A percentile compares a stretch with the other conserved stretches of the same genome.
These are phyloP conservation scores for Arabis alpina DNA, from an alignment of 345 rosid species.

Conservation along the genomic window DNA sequence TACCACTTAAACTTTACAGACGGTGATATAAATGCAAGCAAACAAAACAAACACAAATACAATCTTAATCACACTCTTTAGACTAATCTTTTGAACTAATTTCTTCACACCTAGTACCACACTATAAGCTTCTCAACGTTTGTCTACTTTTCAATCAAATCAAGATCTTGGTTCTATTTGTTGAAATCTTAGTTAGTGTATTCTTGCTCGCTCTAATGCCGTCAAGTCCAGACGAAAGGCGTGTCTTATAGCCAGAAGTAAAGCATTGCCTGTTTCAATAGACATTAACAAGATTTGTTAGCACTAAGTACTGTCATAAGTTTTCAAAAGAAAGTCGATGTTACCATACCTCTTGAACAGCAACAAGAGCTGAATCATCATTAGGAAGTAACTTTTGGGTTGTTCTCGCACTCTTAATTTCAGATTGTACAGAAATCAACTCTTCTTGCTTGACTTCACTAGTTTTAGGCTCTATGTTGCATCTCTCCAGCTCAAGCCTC, in stretches of 20 bases:
- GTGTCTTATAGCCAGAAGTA: slow-evolving; percentile 68
- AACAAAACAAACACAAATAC: slow-evolving; percentile 14
- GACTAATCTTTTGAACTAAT: background rate
- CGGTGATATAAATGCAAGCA: slow-evolving; percentile 10
- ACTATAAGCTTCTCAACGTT: background rate
- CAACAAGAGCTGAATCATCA: slow-evolving; percentile 42
- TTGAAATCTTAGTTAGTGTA: slow-evolving; percentile 9
- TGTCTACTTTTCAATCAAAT: background rate
- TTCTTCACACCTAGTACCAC: background rate
- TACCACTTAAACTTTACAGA: slow-evolving; percentile 14
- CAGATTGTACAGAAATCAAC: slow-evolving; percentile 40
- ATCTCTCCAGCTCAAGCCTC: slow-evolving; percentile 42
- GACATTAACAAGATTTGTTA: slow-evolving; percentile 22
- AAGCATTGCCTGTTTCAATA: slow-evolving; percentile 73
- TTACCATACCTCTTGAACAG: slow-evolving; percentile 41
- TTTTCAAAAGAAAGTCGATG: background rate
- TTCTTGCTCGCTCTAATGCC: background rate
- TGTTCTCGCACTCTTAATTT: slow-evolving; percentile 9
- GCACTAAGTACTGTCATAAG: background rate
- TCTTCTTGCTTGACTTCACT: slow-evolving; percentile 34
- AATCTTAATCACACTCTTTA: slow-evolving; percentile 4
- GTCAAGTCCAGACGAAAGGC: background rate
- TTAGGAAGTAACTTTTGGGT: slow-evolving; percentile 33
- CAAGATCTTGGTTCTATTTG: slow-evolving; percentile 14
- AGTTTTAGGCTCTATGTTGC: slow-evolving; percentile 34